phyloP scores from a whole-genome alignment of 2,329 filamentous ascomycete species.

The Pseudopyricularia javanii region DNA sequence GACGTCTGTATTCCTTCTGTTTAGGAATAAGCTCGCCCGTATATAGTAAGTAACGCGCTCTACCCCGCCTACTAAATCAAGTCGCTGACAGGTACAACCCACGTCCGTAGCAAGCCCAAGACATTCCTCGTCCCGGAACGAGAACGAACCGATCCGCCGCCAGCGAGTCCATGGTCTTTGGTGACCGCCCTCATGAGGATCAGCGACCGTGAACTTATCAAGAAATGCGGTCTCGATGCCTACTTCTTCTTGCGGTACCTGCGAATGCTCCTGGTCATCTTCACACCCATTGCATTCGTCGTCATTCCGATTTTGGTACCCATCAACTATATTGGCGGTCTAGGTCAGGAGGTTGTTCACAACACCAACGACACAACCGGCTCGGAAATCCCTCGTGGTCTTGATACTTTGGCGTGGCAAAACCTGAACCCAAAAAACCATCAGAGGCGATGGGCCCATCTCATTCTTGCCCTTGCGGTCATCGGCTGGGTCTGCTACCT shows the following conservation, averaged over 20 bases:
- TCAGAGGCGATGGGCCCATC: constrained; percentile 69
- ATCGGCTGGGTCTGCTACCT: constrained; percentile 78
- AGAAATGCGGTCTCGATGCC: constrained; percentile 89
- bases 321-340: constrained; percentile 65
- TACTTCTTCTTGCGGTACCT: constrained; percentile 94
- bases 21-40: constrained; percentile 66
- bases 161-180: constrained; percentile 38
- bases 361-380: constrained; percentile 13
- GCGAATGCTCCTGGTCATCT: constrained; percentile 71
- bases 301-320: constrained; percentile 80
- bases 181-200: constrained; percentile 52
- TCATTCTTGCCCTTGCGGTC: constrained; percentile 65
- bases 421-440: constrained; percentile 62
- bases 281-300: constrained; percentile 66
- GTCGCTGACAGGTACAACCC: neutral
- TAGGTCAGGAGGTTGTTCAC: constrained; percentile 40
- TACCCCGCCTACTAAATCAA: neutral
- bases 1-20: constrained; percentile 58
- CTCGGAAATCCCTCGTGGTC: constrained; percentile 25
- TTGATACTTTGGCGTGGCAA: constrained; percentile 78
- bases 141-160: constrained; percentile 68
- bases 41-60: constrained; percentile 57
- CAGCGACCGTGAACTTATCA: constrained; percentile 71
- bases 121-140: constrained; percentile 78
- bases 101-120: constrained; percentile 53